A percentile compares a stretch with the other conserved stretches of the same genome.
Evolutionary conservation across 2,329 filamentous ascomycete genomes (phyloP).

Genomic region (Catunica adiposa): DNA sequence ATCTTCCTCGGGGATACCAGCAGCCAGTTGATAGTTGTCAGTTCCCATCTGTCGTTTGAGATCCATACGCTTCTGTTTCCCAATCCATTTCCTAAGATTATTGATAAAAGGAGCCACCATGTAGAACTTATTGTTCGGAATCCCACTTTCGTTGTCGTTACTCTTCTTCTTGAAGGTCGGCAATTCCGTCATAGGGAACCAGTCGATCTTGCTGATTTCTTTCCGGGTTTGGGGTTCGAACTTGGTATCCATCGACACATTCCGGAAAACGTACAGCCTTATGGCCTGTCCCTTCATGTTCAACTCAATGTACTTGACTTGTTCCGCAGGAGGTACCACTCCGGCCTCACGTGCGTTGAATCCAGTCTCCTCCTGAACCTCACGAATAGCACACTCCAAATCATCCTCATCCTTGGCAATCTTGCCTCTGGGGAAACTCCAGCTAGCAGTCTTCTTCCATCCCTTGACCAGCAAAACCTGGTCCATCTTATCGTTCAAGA

Average conservation of each 20-base stretch:
- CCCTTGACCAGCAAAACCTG: conserved; percentile 85
- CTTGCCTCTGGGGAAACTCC: conserved; percentile 94
- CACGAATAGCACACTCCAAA: conserved; percentile 79
- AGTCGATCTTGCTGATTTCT: conserved; percentile 92
- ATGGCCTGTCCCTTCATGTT: conserved; percentile 88
- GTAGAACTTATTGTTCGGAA: conserved; percentile 73
- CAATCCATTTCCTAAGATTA: conserved; percentile 76
- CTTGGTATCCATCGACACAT: conserved; percentile 68
- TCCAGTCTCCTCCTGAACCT: conserved; percentile 93
- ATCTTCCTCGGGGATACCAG: conserved; percentile 31
- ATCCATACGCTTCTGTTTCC: conserved; percentile 48
- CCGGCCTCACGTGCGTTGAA: conserved; percentile 64
- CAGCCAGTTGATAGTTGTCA: conserved; percentile 23
- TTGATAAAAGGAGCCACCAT: conserved; percentile 92
- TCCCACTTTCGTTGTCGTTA: conserved; percentile 22
- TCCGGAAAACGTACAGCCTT: conserved; percentile 77
- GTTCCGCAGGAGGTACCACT: conserved; percentile 53
- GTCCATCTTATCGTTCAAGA: conserved; percentile 91
- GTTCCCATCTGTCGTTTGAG: conserved; percentile 22
- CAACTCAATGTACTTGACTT: conserved; percentile 71
- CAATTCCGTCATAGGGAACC: conserved; percentile 81
- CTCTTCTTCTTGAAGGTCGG: conserved; percentile 64
- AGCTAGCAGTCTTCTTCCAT: conserved; percentile 92
- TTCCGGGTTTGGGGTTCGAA: conserved; percentile 88
- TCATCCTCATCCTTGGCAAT: conserved; percentile 97